phyloP scores from a whole-genome alignment of 202 grass and related monocot genomes.

The Setaria italica region DNA sequence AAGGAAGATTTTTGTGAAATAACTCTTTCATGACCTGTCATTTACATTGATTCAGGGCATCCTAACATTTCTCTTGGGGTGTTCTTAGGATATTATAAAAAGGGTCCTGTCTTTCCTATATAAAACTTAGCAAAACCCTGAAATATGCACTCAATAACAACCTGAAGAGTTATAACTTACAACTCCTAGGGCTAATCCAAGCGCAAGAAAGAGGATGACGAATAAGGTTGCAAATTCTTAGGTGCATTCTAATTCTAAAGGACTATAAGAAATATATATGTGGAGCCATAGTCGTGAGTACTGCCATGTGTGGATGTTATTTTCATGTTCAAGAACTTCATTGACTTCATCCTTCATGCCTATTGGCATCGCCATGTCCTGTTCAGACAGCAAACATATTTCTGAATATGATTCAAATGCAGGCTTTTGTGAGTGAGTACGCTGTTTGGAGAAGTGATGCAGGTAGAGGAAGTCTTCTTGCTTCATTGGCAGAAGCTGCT shows the following conservation, averaged over 20 bases:
- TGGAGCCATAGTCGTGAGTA: neutral
- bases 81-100: slow-evolving; percentile 15
- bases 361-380: neutral
- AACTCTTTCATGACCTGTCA: neutral
- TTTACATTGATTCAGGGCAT: slow-evolving; percentile 18
- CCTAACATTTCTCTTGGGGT: slow-evolving; percentile 1
- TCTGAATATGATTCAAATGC: slow-evolving; percentile 32
- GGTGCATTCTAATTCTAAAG: neutral
- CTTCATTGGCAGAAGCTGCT: slow-evolving; percentile 82
- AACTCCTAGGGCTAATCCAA: too few relatives aligned
- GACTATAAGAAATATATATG: neutral
- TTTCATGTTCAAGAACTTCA: slow-evolving; percentile 27
- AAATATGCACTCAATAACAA: too few relatives aligned
- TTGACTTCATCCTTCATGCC: neutral
- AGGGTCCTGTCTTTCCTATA: neutral
- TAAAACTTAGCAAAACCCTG: too few relatives aligned
- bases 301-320: neutral
- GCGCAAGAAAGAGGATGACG: too few relatives aligned
- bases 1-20: slow-evolving; percentile 21
- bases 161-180: too few relatives aligned
- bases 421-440: slow-evolving; percentile 92
- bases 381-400: neutral
- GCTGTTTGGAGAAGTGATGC: slow-evolving; percentile 84
- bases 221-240: neutral
- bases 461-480: slow-evolving; percentile 83